These are phyloP conservation scores for Phylloporus sp. DNA, from an alignment of 768 basidiomycete species.

Conservation along the genomic window DNA sequence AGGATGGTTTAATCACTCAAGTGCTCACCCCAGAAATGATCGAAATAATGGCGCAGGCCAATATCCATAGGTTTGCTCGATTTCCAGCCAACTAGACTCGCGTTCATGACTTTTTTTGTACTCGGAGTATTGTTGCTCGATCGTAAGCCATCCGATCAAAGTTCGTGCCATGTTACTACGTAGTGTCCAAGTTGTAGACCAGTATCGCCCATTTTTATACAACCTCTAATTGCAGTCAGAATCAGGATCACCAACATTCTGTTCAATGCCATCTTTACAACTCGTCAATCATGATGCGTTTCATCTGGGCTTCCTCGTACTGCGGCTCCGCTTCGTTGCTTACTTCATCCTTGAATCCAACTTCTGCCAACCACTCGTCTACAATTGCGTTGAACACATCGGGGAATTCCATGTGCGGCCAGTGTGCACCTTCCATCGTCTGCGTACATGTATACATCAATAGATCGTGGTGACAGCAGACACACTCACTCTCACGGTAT, in stretches of 20 bases:
- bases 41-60: too few relatives aligned
- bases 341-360: background rate
- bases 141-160: too few relatives aligned
- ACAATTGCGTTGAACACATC: conserved; percentile 48
- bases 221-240: background rate
- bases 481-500: conserved; percentile 34
- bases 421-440: conserved; percentile 57
- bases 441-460: conserved; percentile 32
- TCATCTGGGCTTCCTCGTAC: background rate
- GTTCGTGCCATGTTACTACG: too few relatives aligned
- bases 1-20: too few relatives aligned
- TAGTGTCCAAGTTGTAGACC: background rate
- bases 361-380: conserved; percentile 45
- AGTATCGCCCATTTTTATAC: background rate
- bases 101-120: too few relatives aligned
- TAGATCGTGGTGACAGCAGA: conserved; percentile 22
- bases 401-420: conserved; percentile 64
- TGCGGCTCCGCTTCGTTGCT: background rate
- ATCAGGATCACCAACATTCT: background rate
- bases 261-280: conserved; percentile 7
- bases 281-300: conserved; percentile 8
- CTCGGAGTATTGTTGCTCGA: too few relatives aligned
- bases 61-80: too few relatives aligned
- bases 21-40: too few relatives aligned
- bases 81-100: too few relatives aligned